These are phyloP conservation scores for Pleochaeta shiraiana DNA, from an alignment of 2,329 filamentous ascomycete genomes.

Conservation along the genomic window DNA sequence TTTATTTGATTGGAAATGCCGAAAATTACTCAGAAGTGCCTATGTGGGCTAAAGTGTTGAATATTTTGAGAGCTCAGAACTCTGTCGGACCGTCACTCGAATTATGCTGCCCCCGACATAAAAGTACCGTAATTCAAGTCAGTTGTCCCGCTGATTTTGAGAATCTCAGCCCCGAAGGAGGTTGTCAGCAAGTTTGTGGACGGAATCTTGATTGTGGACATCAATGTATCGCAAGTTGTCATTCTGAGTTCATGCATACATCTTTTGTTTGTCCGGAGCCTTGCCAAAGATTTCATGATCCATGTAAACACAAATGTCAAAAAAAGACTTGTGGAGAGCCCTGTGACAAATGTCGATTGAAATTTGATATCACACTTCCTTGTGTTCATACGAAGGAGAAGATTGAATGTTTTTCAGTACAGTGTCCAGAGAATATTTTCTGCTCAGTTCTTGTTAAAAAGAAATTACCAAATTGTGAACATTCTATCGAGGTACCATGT, in stretches of 20 bases:
- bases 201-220: constrained; percentile 25
- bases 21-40: constrained; percentile 30
- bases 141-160: constrained; percentile 10
- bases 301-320: constrained; percentile 26
- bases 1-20: constrained; percentile 46
- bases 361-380: constrained; percentile 16
- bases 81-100: constrained; percentile 30
- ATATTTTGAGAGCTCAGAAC: constrained; percentile 24
- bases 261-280: constrained; percentile 25
- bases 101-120: constrained; percentile 39
- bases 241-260: constrained; percentile 26
- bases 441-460: constrained; percentile 28
- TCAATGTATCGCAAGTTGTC: constrained; percentile 24
- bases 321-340: constrained; percentile 21
- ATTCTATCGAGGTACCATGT: constrained; percentile 33
- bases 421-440: constrained; percentile 23
- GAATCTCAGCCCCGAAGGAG: constrained; percentile 31
- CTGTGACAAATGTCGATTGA: constrained; percentile 22
- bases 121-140: constrained; percentile 20
- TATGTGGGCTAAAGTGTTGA: constrained; percentile 42
- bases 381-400: constrained; percentile 23
- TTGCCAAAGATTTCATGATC: constrained; percentile 22
- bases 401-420: constrained; percentile 22
- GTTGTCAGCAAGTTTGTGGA: constrained; percentile 18
- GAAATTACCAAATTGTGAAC: constrained; percentile 30